Conservation (phyloP, 495 filamentous ascomycete genomes). For the Xylaria scruposa region DNA sequence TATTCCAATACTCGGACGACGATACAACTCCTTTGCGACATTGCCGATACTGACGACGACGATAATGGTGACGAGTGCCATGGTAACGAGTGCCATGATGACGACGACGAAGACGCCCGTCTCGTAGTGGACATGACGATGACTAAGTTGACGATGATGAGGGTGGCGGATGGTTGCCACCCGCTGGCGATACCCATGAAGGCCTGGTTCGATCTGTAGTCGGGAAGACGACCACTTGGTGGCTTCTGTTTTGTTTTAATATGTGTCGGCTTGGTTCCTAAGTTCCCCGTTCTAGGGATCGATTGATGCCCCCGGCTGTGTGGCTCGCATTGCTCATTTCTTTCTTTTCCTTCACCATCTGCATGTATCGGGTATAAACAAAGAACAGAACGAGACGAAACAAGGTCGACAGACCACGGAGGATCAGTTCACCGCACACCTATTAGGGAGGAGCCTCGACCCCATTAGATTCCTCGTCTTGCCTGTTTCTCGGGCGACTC, state of each 20-base stretch:
- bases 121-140: constrained; percentile 1
- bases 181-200: neutral
- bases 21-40: neutral
- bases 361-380: constrained; percentile 12
- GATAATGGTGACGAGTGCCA: neutral
- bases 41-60: neutral
- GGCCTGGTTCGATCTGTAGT: neutral
- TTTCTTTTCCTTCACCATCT: neutral
- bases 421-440: constrained; percentile 1
- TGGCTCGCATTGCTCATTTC: neutral
- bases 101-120: neutral
- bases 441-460: neutral
- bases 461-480: neutral
- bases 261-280: neutral
- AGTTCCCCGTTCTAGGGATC: neutral
- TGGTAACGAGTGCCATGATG: constrained; percentile 17
- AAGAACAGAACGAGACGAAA: neutral
- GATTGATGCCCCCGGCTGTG: neutral
- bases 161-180: neutral
- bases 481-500: neutral
- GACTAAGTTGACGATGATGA: constrained; percentile 4
- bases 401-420: neutral
- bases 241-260: constrained; percentile 5
- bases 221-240: constrained; percentile 4
- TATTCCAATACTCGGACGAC: neutral